A percentile compares a stretch with the other conserved stretches of the same genome.
Evolutionary conservation across 768 basidiomycete genomes (phyloP).

Genomic region (Hericium rajendrae): DNA sequence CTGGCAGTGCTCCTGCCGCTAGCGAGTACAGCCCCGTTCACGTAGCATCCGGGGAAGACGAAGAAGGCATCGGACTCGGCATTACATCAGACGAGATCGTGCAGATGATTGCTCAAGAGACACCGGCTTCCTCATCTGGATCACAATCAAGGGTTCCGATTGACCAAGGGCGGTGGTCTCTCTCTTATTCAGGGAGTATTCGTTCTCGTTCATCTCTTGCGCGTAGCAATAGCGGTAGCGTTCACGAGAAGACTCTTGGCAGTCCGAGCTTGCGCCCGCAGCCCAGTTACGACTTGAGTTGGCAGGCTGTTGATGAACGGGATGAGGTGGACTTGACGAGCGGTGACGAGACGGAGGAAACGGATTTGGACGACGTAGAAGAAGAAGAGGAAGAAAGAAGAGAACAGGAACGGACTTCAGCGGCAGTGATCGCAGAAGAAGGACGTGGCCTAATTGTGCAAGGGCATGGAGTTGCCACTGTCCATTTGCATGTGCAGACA

Average conservation of each 20-base stretch:
- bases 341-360: slow-evolving; percentile 39
- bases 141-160: slow-evolving; percentile 40
- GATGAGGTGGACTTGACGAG: slow-evolving; percentile 56
- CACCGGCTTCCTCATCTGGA: slow-evolving; percentile 33
- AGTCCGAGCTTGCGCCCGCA: slow-evolving; percentile 45
- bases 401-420: slow-evolving; percentile 66
- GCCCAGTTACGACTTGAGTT: slow-evolving; percentile 68
- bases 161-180: slow-evolving; percentile 70
- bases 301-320: slow-evolving; percentile 65
- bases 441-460: slow-evolving; percentile 77
- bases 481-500: slow-evolving; percentile 54
- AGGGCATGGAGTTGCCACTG: slow-evolving; percentile 51
- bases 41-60: slow-evolving; percentile 51
- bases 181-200: slow-evolving; percentile 49
- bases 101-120: slow-evolving; percentile 48
- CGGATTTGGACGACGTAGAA: slow-evolving; percentile 34
- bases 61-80: slow-evolving; percentile 45
- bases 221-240: slow-evolving; percentile 35
- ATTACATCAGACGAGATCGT: slow-evolving; percentile 60
- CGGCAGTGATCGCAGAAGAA: slow-evolving; percentile 73
- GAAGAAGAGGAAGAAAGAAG: slow-evolving; percentile 39
- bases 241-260: slow-evolving; percentile 21
- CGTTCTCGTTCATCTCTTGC: slow-evolving; percentile 67
- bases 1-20: slow-evolving; percentile 50
- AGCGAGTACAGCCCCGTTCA: slow-evolving; percentile 55